Percentiles rank a stretch among this genome's conserved stretches.
Evolutionary conservation across 768 basidiomycete species (phyloP).

Genomic region (Calvatia gigantea): DNA sequence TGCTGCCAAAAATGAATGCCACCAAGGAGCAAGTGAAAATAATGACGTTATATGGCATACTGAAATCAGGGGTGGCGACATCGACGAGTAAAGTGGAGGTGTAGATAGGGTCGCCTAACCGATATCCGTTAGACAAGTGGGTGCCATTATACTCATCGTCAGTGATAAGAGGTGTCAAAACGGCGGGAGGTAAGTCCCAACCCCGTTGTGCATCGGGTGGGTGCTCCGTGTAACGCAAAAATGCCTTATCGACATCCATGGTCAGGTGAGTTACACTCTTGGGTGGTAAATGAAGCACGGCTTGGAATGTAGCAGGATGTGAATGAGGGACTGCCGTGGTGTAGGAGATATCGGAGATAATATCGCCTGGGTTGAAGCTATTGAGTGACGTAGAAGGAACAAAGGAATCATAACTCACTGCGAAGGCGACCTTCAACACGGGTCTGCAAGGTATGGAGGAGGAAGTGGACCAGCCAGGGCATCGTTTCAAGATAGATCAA

Average conservation of each 20-base stretch:
- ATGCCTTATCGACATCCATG: slow-evolving; percentile 78
- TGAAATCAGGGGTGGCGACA: slow-evolving; percentile 98
- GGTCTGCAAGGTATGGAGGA: slow-evolving; percentile 72
- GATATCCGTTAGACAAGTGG: slow-evolving; percentile 36
- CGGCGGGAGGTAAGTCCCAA: slow-evolving; percentile 87
- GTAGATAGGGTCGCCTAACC: slow-evolving; percentile 35
- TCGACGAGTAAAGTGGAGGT: slow-evolving; percentile 82
- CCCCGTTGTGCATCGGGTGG: slow-evolving; percentile 94
- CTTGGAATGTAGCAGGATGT: slow-evolving; percentile 78
- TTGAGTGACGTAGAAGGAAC: neutral
- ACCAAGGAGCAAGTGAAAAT: slow-evolving; percentile 91
- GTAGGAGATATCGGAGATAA: slow-evolving; percentile 67
- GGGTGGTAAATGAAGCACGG: slow-evolving; percentile 66
- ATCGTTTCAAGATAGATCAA: slow-evolving; percentile 85
- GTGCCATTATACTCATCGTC: slow-evolving; percentile 17
- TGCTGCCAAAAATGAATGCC: slow-evolving; percentile 88
- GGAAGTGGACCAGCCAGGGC: slow-evolving; percentile 90
- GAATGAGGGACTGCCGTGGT: slow-evolving; percentile 60
- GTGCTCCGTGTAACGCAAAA: slow-evolving; percentile 92
- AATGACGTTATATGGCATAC: slow-evolving; percentile 99
- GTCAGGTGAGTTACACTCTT: slow-evolving; percentile 57
- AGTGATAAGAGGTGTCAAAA: slow-evolving; percentile 47
- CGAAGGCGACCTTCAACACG: slow-evolving; percentile 38
- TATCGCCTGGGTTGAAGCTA: slow-evolving; percentile 41
- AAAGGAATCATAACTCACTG: neutral